These are phyloP conservation scores for Flaveria sonorensis DNA, from an alignment of 129 eudicot genomes.

Conservation along the genomic window DNA sequence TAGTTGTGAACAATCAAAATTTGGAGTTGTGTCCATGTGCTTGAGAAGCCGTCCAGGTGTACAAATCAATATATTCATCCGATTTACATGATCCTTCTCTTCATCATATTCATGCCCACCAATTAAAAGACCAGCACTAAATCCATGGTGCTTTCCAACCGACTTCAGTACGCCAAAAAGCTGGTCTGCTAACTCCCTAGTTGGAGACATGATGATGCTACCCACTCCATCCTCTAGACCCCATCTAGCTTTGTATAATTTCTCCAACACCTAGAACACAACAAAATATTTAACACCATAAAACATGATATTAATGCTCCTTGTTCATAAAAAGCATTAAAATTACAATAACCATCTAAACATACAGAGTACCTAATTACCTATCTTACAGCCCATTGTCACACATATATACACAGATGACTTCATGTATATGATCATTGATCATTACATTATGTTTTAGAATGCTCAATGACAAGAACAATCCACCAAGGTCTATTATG, in stretches of 20 bases:
- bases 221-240: conserved; percentile 99
- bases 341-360: background rate
- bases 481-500: background rate
- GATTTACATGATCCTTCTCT: conserved; percentile 82
- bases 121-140: conserved; percentile 92
- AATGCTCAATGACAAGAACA: background rate
- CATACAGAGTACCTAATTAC: background rate
- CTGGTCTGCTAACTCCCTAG: conserved; percentile 87
- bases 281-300: background rate
- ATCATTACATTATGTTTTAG: too few relatives aligned
- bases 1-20: conserved; percentile 85
- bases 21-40: conserved; percentile 95
- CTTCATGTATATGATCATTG: too few relatives aligned
- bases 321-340: background rate
- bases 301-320: background rate
- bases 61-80: conserved; percentile 80
- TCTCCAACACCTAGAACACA: conserved; percentile 67
- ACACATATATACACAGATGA: background rate
- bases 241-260: conserved; percentile 78
- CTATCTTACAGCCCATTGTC: background rate
- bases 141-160: conserved; percentile 84
- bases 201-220: conserved; percentile 88
- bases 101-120: conserved; percentile 85
- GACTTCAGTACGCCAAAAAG: conserved; percentile 68
- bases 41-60: conserved; percentile 98